Percentiles rank a stretch among this genome's conserved stretches.
Evolutionary conservation across 805 yeast species (phyloP).

Genomic region (Zygosaccharomyces rouxii): DNA sequence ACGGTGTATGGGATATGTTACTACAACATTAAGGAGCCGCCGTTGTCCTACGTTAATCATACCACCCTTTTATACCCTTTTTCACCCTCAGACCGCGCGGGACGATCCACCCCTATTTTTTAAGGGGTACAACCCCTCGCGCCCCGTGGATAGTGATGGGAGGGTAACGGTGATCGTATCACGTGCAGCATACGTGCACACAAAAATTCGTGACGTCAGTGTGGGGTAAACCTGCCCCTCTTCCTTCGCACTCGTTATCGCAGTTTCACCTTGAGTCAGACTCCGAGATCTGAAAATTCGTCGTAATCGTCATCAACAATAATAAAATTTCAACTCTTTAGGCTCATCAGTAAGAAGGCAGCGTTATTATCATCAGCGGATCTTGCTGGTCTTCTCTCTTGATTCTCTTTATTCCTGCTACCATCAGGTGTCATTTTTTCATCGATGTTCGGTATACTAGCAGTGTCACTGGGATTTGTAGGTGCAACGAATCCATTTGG

Average conservation of each 20-base stretch:
- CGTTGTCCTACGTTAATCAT: neutral
- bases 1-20: no score
- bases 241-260: no score
- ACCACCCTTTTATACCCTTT: neutral
- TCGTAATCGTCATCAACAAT: neutral
- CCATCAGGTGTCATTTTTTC: constrained; percentile 13
- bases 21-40: neutral
- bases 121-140: no score
- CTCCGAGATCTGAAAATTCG: neutral
- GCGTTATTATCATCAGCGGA: constrained; percentile 26
- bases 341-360: constrained; percentile 31
- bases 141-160: neutral
- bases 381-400: constrained; percentile 5
- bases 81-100: neutral
- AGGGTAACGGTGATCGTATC: neutral
- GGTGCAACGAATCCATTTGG: constrained; percentile 18
- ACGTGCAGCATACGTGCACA: neutral
- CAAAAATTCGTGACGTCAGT: no score
- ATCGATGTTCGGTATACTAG: constrained; percentile 9
- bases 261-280: neutral
- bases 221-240: no score
- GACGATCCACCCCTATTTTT: neutral
- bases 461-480: constrained; percentile 8
- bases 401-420: constrained; percentile 1
- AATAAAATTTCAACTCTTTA: constrained; percentile 23